Evolutionary conservation across 176 grass and related monocot species (phyloP).

Genomic region (Luzula sylvatica): DNA sequence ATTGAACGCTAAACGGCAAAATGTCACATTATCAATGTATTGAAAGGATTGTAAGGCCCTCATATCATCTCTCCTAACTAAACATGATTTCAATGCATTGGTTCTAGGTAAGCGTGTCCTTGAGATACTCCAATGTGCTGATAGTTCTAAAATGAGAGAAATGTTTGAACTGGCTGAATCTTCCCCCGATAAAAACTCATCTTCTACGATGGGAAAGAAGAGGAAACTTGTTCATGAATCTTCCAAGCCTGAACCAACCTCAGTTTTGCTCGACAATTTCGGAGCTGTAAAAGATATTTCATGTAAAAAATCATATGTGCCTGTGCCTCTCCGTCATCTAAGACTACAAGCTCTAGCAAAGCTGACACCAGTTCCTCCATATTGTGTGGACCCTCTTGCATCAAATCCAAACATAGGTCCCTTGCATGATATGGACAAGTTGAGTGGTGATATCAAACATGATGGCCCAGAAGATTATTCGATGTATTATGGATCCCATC

Average conservation of each 20-base stretch:
- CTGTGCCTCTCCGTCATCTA: constrained; percentile 23
- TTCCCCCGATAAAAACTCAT: neutral
- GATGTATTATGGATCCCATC: neutral
- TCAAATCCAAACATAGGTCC: constrained; percentile 8
- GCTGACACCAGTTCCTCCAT: constrained; percentile 16
- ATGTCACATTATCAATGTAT: too few species aligned
- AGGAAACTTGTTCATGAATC: neutral
- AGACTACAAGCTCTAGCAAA: constrained; percentile 17
- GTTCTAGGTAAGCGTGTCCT: constrained; percentile 23
- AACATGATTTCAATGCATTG: neutral
- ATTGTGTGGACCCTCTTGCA: constrained; percentile 1
- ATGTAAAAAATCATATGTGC: constrained; percentile 10
- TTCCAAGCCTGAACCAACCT: neutral
- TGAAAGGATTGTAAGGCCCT: too few species aligned
- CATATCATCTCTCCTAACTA: neutral
- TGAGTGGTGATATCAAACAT: neutral
- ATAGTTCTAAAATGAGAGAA: constrained; percentile 19
- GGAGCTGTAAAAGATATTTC: constrained; percentile 2
- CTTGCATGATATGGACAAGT: neutral
- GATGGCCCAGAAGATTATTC: neutral
- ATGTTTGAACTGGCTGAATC: constrained; percentile 23
- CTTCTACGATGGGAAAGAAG: constrained; percentile 2
- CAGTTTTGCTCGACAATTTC: neutral
- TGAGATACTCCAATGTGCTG: constrained; percentile 28
- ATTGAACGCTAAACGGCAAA: too few species aligned